Conservation (phyloP, 1,284 basidiomycete species). For the Ceratobasidium sp. region DNA sequence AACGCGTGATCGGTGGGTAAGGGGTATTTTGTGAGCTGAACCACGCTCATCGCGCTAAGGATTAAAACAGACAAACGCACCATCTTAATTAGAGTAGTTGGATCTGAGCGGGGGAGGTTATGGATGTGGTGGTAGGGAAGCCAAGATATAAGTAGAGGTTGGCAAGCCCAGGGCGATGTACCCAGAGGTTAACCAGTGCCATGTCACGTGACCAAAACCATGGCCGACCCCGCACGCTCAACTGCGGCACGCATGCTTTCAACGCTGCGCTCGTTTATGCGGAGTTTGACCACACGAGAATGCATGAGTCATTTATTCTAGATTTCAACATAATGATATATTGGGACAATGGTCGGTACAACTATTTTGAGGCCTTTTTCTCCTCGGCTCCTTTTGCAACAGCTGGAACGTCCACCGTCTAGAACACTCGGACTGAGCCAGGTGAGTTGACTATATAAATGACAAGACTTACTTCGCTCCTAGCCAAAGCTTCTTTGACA, state of each 20-base stretch:
- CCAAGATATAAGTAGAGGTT: constrained; percentile 19
- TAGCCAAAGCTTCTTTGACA: constrained; percentile 5
- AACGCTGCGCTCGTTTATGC: constrained; percentile 18
- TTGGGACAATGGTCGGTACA: background rate
- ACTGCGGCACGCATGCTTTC: background rate
- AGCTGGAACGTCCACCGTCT: constrained; percentile 32
- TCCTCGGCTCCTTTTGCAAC: constrained; percentile 28
- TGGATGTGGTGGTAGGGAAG: constrained; percentile 9
- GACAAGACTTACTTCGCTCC: constrained; percentile 6
- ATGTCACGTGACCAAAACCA: constrained; percentile 19
- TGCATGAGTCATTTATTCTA: too few species aligned
- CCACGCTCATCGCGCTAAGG: background rate
- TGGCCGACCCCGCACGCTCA: background rate
- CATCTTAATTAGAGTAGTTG: constrained; percentile 22
- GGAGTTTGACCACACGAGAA: background rate
- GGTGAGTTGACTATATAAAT: background rate
- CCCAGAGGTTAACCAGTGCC: background rate
- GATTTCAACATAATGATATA: background rate
- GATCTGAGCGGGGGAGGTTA: constrained; percentile 5
- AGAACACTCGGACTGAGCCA: background rate
- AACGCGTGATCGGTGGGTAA: constrained; percentile 28
- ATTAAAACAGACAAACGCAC: background rate
- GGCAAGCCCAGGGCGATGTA: constrained; percentile 24
- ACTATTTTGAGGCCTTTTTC: constrained; percentile 24
- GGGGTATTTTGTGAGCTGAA: constrained; percentile 26